phyloP scores from a whole-genome alignment of 805 yeast species.

The Clavispora carvajalis region DNA sequence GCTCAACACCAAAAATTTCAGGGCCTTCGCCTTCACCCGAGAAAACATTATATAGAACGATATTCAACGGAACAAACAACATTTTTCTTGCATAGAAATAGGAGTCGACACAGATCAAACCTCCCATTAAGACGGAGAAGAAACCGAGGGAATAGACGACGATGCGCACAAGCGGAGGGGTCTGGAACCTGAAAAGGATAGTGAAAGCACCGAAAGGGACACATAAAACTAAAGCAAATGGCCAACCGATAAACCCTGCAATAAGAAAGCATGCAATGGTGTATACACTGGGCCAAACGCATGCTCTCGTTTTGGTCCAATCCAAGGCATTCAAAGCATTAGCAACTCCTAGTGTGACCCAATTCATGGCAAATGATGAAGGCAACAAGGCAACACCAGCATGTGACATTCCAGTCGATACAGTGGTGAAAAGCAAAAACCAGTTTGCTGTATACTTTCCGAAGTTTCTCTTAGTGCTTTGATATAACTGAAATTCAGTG shows the following conservation, averaged over 20 bases:
- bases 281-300: constrained; percentile 8
- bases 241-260: constrained; percentile 91
- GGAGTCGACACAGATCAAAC: constrained; percentile 48
- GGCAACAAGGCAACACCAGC: constrained; percentile 86
- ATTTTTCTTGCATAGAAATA: constrained; percentile 49
- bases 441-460: constrained; percentile 43
- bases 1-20: constrained; percentile 84
- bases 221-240: constrained; percentile 66
- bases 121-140: constrained; percentile 17
- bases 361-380: constrained; percentile 61
- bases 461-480: constrained; percentile 32
- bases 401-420: constrained; percentile 82
- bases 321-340: constrained; percentile 24
- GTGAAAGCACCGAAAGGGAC: constrained; percentile 51
- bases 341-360: constrained; percentile 42
- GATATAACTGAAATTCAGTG: constrained; percentile 51
- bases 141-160: constrained; percentile 5
- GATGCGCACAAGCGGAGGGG: constrained; percentile 8
- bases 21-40: constrained; percentile 76
- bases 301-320: constrained; percentile 1
- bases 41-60: constrained; percentile 73
- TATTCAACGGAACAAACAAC: constrained; percentile 73
- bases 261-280: constrained; percentile 38
- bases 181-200: constrained; percentile 9
- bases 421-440: constrained; percentile 57